Conservation (phyloP, 768 basidiomycete species). For the Boletus pseudo-olivaceus region DNA sequence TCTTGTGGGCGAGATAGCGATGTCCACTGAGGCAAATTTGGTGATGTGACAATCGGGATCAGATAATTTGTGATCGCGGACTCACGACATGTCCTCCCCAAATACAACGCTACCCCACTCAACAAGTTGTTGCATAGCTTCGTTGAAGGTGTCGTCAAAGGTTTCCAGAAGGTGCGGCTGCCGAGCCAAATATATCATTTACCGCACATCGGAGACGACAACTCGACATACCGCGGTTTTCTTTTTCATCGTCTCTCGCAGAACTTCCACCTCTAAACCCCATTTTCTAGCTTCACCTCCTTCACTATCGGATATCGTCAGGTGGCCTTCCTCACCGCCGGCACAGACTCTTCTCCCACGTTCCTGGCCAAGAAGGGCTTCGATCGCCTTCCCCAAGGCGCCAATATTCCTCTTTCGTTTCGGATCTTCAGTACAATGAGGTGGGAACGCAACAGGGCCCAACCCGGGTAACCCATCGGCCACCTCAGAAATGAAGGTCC, state of each 20-base stretch:
- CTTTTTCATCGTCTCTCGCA: conserved; percentile 56
- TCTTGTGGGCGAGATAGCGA: conserved; percentile 74
- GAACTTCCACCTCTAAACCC: conserved; percentile 60
- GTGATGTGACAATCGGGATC: conserved; percentile 22
- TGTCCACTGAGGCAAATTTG: conserved; percentile 48
- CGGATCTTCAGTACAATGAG: conserved; percentile 75
- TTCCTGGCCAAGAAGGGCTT: conserved; percentile 58
- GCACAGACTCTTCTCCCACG: conserved; percentile 64
- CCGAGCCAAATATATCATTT: conserved; percentile 19
- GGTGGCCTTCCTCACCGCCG: conserved; percentile 37
- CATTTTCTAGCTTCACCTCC: conserved; percentile 73
- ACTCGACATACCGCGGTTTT: conserved; percentile 49
- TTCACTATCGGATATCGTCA: conserved; percentile 39
- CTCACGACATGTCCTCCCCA: conserved; percentile 63
- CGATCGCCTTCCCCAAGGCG: conserved; percentile 68
- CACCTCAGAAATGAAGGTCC: conserved; percentile 44
- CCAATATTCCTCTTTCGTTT: conserved; percentile 71
- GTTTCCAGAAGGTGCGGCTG: conserved; percentile 54
- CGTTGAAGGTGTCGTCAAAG: conserved; percentile 73
- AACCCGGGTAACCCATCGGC: conserved; percentile 72
- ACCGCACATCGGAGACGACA: conserved; percentile 8
- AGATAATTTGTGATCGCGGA: conserved; percentile 26
- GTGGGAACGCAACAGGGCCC: conserved; percentile 74
- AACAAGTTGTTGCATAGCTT: conserved; percentile 73
- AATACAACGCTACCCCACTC: conserved; percentile 72